Base-by-base conservation (phyloP, 345 rosid species). In the Gossypium herbaceum region DNA sequence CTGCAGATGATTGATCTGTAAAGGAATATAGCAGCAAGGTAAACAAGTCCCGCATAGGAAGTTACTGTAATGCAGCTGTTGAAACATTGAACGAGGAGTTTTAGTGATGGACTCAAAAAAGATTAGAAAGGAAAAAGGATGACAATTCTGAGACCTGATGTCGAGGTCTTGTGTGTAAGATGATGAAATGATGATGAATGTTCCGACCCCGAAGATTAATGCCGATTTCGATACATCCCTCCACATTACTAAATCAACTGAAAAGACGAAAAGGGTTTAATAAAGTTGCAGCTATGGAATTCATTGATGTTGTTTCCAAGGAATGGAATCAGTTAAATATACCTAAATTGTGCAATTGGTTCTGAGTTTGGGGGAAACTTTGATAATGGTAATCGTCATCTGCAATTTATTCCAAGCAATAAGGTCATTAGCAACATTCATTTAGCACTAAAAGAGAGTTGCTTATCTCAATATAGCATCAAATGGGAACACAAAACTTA, bases 171-270 rank as follows among this genome's bases (percentile, higher is more conserved):
- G 80, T 22, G 96, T 84, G 80, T 88, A 93, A 73, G 96, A 87
- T 29, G 97, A 90, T 45, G 97, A 93, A 63, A 93, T 72, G 17
- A 87, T 88, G 73, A 80, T 75, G 27, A 95, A 90, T 22, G 94
- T 85, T 70, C 99, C 98, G 50, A 89, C 74, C 68, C 94, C 96
- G 75, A 95, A 95, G 25, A 85, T 88, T 60, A 93, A 84, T 43
- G 97, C 84, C 50, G 99, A 90, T 80, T 85, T 90, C 51, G 92
- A 84, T 57, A 74, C 84, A 75, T 95, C 97, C 81, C 89, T 93
- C 99, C 99, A 95, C 97, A 95, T 89, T 68, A 91, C 90, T 54
- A 95, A 78, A 85, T 95, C 99, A 87, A 89, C 99, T 95, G 90
- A 67, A 71, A 65, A 4, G 44, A 48, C 2, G 50, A 68, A 43